Evolutionary conservation across 192 early-diverging fungal genomes (phyloP), one percentile per base, ranked within the genome.

Genomic region (Backusella tarrabulga): DNA sequence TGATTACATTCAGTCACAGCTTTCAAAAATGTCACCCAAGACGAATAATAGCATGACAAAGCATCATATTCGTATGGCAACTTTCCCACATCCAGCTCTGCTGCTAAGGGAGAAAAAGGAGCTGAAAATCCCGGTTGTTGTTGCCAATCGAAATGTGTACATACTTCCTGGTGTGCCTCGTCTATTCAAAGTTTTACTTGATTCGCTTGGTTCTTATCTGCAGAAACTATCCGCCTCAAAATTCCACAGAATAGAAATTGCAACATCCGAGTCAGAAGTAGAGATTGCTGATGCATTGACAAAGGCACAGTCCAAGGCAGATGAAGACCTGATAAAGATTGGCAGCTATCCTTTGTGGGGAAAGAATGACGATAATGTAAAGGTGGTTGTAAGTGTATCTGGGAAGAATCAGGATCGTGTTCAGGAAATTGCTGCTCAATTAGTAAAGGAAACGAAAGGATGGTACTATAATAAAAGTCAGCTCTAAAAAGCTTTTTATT

Each of bases 151-250:
- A 9, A 92, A 92, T 72, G 84, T 93, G 40, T 86, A 88, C 74
- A 85, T 95, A 67, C 84, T 94, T 34, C 93, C 93, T 0, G 92
- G 92, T 0, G 84, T 94, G 21, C 92, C 93, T 29, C 77, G 81
- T 40, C 75, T 94, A 68, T 94, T 93, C 78, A 76, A 85, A 76
- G 19, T 81, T 74, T 71, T 85, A 8, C 67, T 86, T 1, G 42
- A 76, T 34, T 77, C 63, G 50, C 81, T 83, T 52, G n/a, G 76
- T 4, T 77, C 75, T 67, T 71, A 78, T 68, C 76, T 80, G 19
- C 66, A 71, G 19, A 21, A 35, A 5, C 34, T 66, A 19, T 76
- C 71, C 46, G 21, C 5, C n/a, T 74, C 70, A 3, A 44, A 46
- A 29, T 90, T 83, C 78, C 38, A 77, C 17, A 80, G 89, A 34